Conservation (phyloP, 139 green algal species). For the Auxenochlorella pyrenoidosa region DNA sequence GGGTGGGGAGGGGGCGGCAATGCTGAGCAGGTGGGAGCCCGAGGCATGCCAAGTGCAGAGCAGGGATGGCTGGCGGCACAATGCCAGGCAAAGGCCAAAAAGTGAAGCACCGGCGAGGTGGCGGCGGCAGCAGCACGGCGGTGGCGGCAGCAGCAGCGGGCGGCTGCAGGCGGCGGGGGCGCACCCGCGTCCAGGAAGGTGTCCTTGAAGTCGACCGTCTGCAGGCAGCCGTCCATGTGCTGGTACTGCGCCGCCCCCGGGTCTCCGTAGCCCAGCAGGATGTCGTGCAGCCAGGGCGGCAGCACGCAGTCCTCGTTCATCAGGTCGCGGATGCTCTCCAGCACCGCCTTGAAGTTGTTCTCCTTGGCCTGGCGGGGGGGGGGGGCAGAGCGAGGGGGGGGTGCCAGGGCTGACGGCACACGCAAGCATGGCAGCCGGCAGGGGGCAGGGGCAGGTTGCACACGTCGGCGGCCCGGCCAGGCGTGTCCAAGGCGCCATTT, state of each 20-base stretch:
- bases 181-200: conserved; percentile 90
- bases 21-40: neutral
- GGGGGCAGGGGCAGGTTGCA: neutral
- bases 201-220: conserved; percentile 93
- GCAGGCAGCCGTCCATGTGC: conserved; percentile 61
- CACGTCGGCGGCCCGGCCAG: too few species aligned
- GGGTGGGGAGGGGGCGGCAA: neutral
- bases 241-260: conserved; percentile 82
- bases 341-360: conserved; percentile 99
- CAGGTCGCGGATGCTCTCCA: conserved; percentile 95
- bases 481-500: too few species aligned
- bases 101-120: too few species aligned
- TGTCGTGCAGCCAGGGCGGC: conserved; percentile 94
- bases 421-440: too few species aligned
- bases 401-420: neutral
- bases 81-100: too few species aligned
- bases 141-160: neutral
- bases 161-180: neutral
- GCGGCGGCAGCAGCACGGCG: neutral
- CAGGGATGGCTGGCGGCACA: neutral
- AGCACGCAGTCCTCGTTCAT: conserved; percentile 87
- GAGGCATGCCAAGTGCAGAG: neutral
- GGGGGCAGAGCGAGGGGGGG: neutral
- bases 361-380: conserved; percentile 73
- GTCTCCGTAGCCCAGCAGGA: conserved; percentile 98